Percentiles rank a stretch among this genome's conserved stretches.
These are phyloP conservation scores for Melaleuca alternifolia DNA, from an alignment of 345 rosid species.

Conservation along the genomic window DNA sequence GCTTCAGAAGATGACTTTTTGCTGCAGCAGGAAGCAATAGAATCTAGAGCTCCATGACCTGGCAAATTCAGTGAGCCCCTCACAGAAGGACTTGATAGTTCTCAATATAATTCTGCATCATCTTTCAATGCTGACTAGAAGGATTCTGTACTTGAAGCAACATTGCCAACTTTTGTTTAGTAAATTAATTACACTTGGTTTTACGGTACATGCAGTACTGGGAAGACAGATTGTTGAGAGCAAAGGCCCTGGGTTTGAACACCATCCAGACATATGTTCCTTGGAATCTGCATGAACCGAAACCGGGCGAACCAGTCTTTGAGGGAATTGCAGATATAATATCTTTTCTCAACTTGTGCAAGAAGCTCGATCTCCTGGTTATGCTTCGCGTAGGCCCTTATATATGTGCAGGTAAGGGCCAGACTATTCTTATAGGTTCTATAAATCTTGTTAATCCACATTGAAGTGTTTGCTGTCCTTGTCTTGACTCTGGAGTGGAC, in stretches of 20 bases:
- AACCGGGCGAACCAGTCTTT: slow-evolving; percentile 56
- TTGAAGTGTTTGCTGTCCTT: background rate
- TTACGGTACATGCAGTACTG: slow-evolving; percentile 45
- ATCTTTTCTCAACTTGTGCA: slow-evolving; percentile 67
- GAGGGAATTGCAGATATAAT: slow-evolving; percentile 70
- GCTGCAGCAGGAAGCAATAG: background rate
- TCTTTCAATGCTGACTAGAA: background rate
- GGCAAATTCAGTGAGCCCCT: background rate
- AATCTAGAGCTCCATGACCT: background rate
- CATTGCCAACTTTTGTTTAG: background rate
- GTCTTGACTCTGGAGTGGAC: background rate
- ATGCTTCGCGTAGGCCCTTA: slow-evolving; percentile 97
- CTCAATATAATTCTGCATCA: background rate
- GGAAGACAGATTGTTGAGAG: slow-evolving; percentile 85
- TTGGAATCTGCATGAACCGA: slow-evolving; percentile 97
- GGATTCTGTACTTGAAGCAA: background rate
- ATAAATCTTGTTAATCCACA: background rate
- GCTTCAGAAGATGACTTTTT: background rate
- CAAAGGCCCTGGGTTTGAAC: slow-evolving; percentile 82
- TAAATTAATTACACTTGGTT: background rate
- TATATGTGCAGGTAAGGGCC: slow-evolving; percentile 64
- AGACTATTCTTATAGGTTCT: background rate
- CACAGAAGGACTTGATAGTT: background rate
- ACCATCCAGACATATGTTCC: slow-evolving; percentile 85
- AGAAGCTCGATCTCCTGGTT: slow-evolving; percentile 68